A percentile compares a stretch with the other conserved stretches of the same genome.
Conservation (phyloP, 2,329 filamentous ascomycete species). For the Pleoardoris graminearum region DNA sequence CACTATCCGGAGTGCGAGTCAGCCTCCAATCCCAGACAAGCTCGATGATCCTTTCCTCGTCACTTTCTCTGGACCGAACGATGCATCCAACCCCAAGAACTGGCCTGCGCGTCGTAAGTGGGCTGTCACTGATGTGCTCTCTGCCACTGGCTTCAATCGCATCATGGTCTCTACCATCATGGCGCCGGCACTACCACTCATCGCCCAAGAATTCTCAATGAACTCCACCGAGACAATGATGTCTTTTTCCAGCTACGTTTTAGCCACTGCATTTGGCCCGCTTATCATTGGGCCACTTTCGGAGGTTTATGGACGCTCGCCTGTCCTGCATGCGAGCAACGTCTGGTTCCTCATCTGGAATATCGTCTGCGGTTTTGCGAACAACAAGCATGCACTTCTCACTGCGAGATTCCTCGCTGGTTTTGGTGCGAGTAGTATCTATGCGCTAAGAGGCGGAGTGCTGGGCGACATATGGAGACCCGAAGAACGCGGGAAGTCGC, state of each 20-base stretch:
- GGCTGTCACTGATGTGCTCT: conserved; percentile 27
- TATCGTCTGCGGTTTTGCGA: conserved; percentile 30
- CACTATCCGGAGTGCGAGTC: background rate
- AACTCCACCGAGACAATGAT: conserved; percentile 25
- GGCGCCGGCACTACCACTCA: conserved; percentile 29
- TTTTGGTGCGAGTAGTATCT: conserved; percentile 31
- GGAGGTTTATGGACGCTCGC: conserved; percentile 32
- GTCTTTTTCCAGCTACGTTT: conserved; percentile 34
- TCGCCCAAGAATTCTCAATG: conserved; percentile 28
- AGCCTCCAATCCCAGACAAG: conserved; percentile 2
- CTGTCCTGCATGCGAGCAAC: conserved; percentile 26
- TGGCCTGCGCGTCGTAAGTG: conserved; percentile 26
- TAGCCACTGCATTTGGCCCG: conserved; percentile 34
- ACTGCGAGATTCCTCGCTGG: conserved; percentile 30
- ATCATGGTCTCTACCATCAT: conserved; percentile 40
- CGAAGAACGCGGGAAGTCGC: conserved; percentile 25
- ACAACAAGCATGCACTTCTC: conserved; percentile 28
- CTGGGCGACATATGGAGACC: conserved; percentile 31
- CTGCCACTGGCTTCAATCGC: conserved; percentile 31
- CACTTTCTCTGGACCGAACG: conserved; percentile 15
- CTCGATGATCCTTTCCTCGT: conserved; percentile 24
- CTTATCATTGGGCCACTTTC: conserved; percentile 35
- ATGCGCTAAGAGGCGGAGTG: conserved; percentile 26
- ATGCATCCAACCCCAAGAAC: conserved; percentile 26
- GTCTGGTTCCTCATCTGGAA: conserved; percentile 35